A percentile compares a stretch with the other conserved stretches of the same genome.
Evolutionary conservation across 306 rosid genomes (phyloP).

Genomic region (Aeschynomene evenia): DNA sequence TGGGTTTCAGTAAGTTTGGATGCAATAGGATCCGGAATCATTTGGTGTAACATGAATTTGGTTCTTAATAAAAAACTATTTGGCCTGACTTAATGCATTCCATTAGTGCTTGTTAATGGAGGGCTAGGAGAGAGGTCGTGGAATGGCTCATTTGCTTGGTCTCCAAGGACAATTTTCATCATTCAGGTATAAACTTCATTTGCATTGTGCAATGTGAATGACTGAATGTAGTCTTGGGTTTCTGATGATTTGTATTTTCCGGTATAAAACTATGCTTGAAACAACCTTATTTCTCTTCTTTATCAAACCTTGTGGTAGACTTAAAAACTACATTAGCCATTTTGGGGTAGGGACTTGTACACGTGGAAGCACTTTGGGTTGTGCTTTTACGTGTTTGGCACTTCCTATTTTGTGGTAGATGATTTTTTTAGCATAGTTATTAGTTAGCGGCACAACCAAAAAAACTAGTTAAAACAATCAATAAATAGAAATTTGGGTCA

Average conservation of each 20-base stretch:
- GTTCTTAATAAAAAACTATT: no score
- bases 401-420: neutral
- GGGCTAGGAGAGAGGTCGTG: constrained; percentile 80
- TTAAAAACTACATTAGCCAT: neutral
- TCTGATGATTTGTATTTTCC: constrained; percentile 12
- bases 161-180: constrained; percentile 25
- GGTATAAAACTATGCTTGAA: neutral
- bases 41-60: no score
- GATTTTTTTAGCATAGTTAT: no score
- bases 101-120: constrained; percentile 56
- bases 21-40: no score
- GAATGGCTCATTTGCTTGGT: constrained; percentile 73
- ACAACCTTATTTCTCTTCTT: neutral
- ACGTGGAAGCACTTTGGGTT: constrained; percentile 1
- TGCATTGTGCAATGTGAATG: constrained; percentile 35
- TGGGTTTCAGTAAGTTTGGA: no score
- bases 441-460: no score
- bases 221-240: neutral
- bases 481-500: no score
- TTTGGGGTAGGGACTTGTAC: neutral
- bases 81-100: no score
- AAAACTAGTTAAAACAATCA: no score
- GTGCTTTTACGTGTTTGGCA: neutral
- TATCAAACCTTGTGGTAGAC: neutral
- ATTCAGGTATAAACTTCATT: constrained; percentile 21